Conservation (phyloP, 2,329 filamentous ascomycete species). For the Magnaporthiopsis incrustans region DNA sequence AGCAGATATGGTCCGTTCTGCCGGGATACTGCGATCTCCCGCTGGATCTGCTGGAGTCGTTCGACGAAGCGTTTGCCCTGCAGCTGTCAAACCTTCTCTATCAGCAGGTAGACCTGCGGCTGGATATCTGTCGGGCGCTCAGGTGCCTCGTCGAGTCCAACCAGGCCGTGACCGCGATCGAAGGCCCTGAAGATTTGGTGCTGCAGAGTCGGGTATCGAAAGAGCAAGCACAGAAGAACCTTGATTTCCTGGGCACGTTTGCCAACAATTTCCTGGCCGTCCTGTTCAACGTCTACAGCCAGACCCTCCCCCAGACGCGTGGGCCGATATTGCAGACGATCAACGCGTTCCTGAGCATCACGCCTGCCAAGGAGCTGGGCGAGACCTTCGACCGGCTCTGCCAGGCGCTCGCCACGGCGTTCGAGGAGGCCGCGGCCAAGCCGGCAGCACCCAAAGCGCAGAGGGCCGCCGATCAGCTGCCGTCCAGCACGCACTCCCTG, state of each 20-base stretch:
- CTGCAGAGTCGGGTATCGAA: constrained; percentile 73
- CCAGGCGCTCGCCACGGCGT: constrained; percentile 67
- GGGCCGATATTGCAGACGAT: constrained; percentile 90
- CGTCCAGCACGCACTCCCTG: constrained; percentile 85
- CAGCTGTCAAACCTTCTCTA: constrained; percentile 87
- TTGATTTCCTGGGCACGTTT: constrained; percentile 71
- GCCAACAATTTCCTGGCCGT: constrained; percentile 88
- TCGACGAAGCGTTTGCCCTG: constrained; percentile 86
- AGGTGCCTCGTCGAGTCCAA: constrained; percentile 89
- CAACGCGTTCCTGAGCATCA: constrained; percentile 88
- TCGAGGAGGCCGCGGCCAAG: constrained; percentile 37
- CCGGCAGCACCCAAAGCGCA: constrained; percentile 36
- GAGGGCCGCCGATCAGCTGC: constrained; percentile 66
- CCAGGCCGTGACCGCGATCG: constrained; percentile 65
- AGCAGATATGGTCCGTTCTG: constrained; percentile 89
- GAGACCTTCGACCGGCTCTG: constrained; percentile 86
- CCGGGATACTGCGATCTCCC: constrained; percentile 94
- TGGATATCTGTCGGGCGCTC: constrained; percentile 79
- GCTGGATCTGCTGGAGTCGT: constrained; percentile 64
- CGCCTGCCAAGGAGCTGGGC: constrained; percentile 67
- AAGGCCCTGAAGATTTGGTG: constrained; percentile 63
- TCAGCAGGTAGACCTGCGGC: constrained; percentile 77
- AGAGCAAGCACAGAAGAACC: constrained; percentile 66
- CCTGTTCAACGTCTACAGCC: constrained; percentile 97
- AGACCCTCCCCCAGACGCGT: constrained; percentile 86